Conservation (phyloP, 768 basidiomycete species). For the Boletus sp. region DNA sequence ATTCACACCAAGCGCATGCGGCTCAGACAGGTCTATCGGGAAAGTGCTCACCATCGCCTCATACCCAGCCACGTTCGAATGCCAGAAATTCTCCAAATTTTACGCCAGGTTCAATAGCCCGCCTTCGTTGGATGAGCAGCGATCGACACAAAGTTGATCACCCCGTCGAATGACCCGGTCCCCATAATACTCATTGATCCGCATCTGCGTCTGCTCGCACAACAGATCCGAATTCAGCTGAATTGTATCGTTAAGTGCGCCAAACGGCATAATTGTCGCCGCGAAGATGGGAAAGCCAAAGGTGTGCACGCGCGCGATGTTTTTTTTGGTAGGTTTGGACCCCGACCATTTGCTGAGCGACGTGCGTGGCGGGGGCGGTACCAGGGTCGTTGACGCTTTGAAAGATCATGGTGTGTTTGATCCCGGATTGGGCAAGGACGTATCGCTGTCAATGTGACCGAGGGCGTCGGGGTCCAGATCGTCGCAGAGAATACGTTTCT, state of each 20-base stretch:
- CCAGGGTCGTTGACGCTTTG: too few relatives aligned
- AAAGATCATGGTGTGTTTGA: constrained; percentile 1
- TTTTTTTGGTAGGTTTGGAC: too few relatives aligned
- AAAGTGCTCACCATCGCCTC: too few relatives aligned
- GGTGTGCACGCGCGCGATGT: too few relatives aligned
- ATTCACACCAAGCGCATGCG: background rate
- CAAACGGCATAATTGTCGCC: constrained; percentile 4
- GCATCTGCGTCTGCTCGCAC: background rate
- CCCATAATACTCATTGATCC: too few relatives aligned
- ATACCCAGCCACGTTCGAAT: constrained; percentile 4
- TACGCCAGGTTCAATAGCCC: too few relatives aligned
- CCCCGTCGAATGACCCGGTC: too few relatives aligned
- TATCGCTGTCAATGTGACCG: background rate
- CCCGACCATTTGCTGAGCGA: too few relatives aligned
- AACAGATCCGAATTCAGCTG: constrained; percentile 1
- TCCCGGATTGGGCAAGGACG: constrained; percentile 1
- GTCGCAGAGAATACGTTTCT: constrained; percentile 1
- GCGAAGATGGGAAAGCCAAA: constrained; percentile 1
- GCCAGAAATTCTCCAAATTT: background rate
- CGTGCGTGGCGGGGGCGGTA: too few relatives aligned
- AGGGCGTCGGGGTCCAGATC: background rate
- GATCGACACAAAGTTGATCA: too few relatives aligned
- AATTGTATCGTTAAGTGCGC: background rate
- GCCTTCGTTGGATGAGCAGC: too few relatives aligned
- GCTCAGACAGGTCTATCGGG: background rate